Percentiles rank a stretch among this genome's conserved stretches.
phyloP scores from a whole-genome alignment of 2,329 filamentous ascomycete species.

The Sporothrix pseudoabietina region DNA sequence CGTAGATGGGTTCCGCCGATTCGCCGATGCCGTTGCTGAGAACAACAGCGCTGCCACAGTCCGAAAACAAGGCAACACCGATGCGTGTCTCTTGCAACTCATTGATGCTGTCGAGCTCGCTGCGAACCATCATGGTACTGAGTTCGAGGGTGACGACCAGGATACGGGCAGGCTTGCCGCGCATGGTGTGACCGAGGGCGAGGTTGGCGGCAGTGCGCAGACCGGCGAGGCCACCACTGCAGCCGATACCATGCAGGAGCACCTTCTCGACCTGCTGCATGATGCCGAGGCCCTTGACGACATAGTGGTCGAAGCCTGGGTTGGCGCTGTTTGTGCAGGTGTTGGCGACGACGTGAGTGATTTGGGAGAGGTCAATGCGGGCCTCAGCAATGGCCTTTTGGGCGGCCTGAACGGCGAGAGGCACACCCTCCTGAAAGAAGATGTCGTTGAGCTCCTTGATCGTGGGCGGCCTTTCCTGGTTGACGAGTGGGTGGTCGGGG shows the following conservation, averaged over 20 bases:
- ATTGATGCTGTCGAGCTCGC: slow-evolving; percentile 65
- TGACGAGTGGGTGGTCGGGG: slow-evolving; percentile 63
- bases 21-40: slow-evolving; percentile 64
- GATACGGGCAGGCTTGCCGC: slow-evolving; percentile 62
- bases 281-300: slow-evolving; percentile 61
- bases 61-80: slow-evolving; percentile 67
- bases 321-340: slow-evolving; percentile 72
- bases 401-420: slow-evolving; percentile 58
- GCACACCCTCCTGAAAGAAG: slow-evolving; percentile 61
- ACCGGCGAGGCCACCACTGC: slow-evolving; percentile 63
- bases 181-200: slow-evolving; percentile 62
- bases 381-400: slow-evolving; percentile 60
- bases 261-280: slow-evolving; percentile 63
- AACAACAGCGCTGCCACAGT: slow-evolving; percentile 67
- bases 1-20: slow-evolving; percentile 53
- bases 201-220: slow-evolving; percentile 67
- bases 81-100: slow-evolving; percentile 63
- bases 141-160: slow-evolving; percentile 67
- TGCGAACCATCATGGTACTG: slow-evolving; percentile 62
- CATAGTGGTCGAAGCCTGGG: slow-evolving; percentile 68
- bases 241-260: slow-evolving; percentile 67
- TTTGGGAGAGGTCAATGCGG: slow-evolving; percentile 52
- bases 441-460: slow-evolving; percentile 58
- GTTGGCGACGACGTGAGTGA: slow-evolving; percentile 68
- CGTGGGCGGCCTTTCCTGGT: slow-evolving; percentile 55